Conservation (phyloP, 768 basidiomycete genomes). For the Russula ochroleuca region DNA sequence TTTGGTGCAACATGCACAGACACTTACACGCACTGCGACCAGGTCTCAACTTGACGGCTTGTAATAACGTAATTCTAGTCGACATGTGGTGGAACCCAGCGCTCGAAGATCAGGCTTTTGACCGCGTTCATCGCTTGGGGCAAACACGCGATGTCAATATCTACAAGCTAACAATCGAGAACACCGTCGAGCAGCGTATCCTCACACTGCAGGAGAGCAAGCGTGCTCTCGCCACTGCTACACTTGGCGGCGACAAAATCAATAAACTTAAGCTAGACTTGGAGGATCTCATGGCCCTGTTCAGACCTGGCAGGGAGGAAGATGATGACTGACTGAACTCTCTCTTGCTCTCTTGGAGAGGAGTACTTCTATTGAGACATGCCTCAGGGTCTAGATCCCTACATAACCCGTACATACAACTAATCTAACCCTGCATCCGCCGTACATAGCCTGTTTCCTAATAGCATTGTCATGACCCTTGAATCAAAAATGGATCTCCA, state of each 20-base stretch:
- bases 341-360: neutral
- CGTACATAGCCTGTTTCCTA: too few species aligned
- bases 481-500: too few species aligned
- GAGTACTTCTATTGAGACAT: neutral
- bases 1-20: neutral
- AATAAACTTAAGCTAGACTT: constrained; percentile 80
- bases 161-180: constrained; percentile 81
- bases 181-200: constrained; percentile 86
- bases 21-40: constrained; percentile 9
- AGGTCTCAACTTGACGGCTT: constrained; percentile 88
- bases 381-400: neutral
- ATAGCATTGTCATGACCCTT: too few species aligned
- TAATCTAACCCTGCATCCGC: neutral
- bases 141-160: constrained; percentile 85
- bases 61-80: constrained; percentile 90
- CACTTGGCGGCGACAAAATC: constrained; percentile 82
- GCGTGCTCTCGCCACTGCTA: constrained; percentile 75
- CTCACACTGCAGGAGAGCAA: constrained; percentile 91
- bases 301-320: constrained; percentile 54
- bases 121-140: constrained; percentile 85
- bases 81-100: constrained; percentile 97
- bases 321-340: constrained; percentile 33
- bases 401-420: neutral
- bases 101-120: constrained; percentile 91
- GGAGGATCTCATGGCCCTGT: constrained; percentile 81